Evolutionary conservation across 2,329 filamentous ascomycete genomes (phyloP).

Genomic region (Penicillium sp.): DNA sequence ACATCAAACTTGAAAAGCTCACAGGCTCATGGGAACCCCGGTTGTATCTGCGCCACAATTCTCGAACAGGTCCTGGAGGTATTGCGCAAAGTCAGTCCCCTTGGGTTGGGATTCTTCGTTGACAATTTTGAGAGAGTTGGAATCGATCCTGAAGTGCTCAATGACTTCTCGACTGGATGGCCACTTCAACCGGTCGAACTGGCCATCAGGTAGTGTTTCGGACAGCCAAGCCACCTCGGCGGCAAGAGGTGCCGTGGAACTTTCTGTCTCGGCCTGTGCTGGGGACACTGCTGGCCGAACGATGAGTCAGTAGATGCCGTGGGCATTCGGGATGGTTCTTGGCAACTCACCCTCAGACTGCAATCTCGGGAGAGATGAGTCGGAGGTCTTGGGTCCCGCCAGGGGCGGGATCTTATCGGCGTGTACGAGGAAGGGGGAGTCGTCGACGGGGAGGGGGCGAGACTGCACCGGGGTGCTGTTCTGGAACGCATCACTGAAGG

Average conservation of each 20-base stretch:
- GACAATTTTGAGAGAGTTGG: not conserved
- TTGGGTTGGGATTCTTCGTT: not conserved
- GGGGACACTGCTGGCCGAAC: too few relatives aligned
- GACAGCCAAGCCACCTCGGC: conserved; percentile 24
- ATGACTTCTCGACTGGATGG: conserved; percentile 12
- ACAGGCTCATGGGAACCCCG: not conserved
- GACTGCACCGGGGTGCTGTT: not conserved
- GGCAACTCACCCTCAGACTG: not conserved
- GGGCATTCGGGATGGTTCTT: too few relatives aligned
- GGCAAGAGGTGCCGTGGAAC: not conserved
- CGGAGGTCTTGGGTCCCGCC: not conserved
- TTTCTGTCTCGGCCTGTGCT: too few relatives aligned
- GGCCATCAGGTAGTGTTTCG: conserved; percentile 21
- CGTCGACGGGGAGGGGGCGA: conserved; percentile 3
- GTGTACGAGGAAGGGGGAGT: not conserved
- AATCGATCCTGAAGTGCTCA: not conserved
- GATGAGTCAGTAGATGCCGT: too few relatives aligned
- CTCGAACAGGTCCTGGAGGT: not conserved
- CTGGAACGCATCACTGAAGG: not conserved
- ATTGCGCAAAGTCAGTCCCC: not conserved
- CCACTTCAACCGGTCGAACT: conserved; percentile 21
- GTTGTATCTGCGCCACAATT: not conserved
- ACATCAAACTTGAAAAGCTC: not conserved
- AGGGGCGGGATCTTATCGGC: not conserved
- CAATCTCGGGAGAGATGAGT: not conserved